These are phyloP conservation scores for Gossypium davidsonii DNA, from an alignment of 441 rosid genomes.

Conservation along the genomic window DNA sequence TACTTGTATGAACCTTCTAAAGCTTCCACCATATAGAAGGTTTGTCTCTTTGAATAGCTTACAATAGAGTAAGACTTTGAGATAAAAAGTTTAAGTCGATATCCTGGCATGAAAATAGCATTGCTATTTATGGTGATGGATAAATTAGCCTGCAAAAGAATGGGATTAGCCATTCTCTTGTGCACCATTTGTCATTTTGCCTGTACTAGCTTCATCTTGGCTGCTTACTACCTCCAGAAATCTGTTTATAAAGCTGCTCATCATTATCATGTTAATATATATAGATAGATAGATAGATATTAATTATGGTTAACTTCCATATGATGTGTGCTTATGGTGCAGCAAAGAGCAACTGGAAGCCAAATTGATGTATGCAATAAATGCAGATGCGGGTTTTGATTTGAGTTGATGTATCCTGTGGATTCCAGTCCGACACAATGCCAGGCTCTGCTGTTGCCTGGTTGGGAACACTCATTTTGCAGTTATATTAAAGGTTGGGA, in stretches of 20 bases:
- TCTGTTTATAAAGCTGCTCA: neutral
- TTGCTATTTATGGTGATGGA: slow-evolving; percentile 1
- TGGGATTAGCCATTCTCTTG: neutral
- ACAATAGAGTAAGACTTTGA: neutral
- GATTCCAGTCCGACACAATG: neutral
- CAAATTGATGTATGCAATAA: slow-evolving; percentile 83
- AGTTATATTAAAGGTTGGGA: neutral
- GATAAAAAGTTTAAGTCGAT: neutral
- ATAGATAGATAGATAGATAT: too few species aligned
- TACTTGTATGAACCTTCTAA: slow-evolving; percentile 96
- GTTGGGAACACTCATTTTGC: neutral
- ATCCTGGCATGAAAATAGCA: neutral
- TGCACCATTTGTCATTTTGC: neutral
- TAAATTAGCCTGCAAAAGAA: neutral
- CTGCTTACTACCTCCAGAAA: neutral
- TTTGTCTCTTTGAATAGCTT: slow-evolving; percentile 25
- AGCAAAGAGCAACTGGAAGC: slow-evolving; percentile 88
- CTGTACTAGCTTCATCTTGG: neutral
- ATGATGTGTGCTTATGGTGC: slow-evolving; percentile 23
- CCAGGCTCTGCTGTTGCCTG: neutral
- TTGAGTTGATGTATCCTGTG: slow-evolving; percentile 51
- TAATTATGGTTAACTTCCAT: neutral
- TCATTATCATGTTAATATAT: neutral
- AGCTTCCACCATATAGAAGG: slow-evolving; percentile 98
- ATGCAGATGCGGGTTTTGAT: slow-evolving; percentile 97